Evolutionary conservation across 495 filamentous ascomycete genomes (phyloP).

Genomic region (Hypoxylon intermedium): DNA sequence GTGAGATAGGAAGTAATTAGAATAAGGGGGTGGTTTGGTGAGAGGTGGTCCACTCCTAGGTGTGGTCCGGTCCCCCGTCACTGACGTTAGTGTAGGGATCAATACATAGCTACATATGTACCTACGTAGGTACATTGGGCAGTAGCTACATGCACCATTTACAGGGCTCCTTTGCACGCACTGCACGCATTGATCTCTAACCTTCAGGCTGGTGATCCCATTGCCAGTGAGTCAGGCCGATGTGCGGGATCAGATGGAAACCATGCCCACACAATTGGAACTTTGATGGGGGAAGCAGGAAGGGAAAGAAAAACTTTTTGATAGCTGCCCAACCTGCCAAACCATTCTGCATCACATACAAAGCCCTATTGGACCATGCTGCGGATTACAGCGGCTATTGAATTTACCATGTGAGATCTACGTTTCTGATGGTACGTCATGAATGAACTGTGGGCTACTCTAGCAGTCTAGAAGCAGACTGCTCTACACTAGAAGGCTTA

Average conservation of each 20-base stretch:
- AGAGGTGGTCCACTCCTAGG: too few relatives aligned
- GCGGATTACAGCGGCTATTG: constrained; percentile 21
- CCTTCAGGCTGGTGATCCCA: neutral
- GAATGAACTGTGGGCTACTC: constrained; percentile 4
- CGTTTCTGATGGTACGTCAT: constrained; percentile 14
- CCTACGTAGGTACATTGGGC: neutral
- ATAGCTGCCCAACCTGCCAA: constrained; percentile 35
- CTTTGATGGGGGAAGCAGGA: constrained; percentile 4
- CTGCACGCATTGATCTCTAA: neutral
- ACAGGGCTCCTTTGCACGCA: neutral
- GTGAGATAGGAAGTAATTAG: too few relatives aligned
- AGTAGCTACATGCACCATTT: too few relatives aligned
- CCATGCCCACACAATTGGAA: neutral
- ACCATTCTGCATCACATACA: constrained; percentile 1
- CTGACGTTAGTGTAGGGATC: too few relatives aligned
- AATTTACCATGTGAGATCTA: constrained; percentile 21
- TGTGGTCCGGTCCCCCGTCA: too few relatives aligned
- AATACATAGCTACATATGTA: too few relatives aligned
- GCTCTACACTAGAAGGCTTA: neutral
- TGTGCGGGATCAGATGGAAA: neutral
- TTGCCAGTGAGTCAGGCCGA: constrained; percentile 27
- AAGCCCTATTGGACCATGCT: constrained; percentile 13
- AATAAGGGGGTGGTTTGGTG: too few relatives aligned
- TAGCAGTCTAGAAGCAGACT: too few relatives aligned
- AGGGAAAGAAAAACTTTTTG: neutral